Percentiles rank a stretch among this genome's conserved stretches.
phyloP scores from a whole-genome alignment of 2,329 filamentous ascomycete genomes.

The Parafenestella ontariensis region DNA sequence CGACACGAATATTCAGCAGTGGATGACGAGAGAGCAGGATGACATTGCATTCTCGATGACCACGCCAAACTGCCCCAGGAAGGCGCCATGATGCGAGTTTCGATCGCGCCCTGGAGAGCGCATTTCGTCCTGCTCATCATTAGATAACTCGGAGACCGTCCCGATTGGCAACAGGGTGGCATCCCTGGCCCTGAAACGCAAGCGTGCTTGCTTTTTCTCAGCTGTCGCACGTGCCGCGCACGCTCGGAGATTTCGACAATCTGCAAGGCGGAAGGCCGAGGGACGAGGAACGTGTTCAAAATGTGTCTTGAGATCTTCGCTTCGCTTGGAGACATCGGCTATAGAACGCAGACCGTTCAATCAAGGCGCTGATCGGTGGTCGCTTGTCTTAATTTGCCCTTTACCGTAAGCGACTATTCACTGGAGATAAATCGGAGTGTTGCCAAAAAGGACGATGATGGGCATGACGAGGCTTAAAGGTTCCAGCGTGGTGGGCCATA shows the following conservation, averaged over 20 bases:
- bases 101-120: not conserved
- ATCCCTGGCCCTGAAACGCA: constrained; percentile 21
- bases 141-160: constrained; percentile 7
- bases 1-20: not conserved
- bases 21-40: constrained; percentile 5
- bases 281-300: constrained; percentile 1
- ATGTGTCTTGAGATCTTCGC: constrained; percentile 1
- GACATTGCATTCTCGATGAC: not conserved
- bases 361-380: not conserved
- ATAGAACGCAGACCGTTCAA: not conserved
- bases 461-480: constrained; percentile 23
- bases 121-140: constrained; percentile 5
- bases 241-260: constrained; percentile 20
- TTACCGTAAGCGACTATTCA: not conserved
- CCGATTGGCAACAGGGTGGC: constrained; percentile 5
- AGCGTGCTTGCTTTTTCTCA: constrained; percentile 13
- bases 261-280: constrained; percentile 15
- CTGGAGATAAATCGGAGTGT: constrained; percentile 13
- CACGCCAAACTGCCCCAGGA: constrained; percentile 1
- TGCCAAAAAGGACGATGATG: constrained; percentile 19
- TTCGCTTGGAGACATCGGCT: constrained; percentile 2
- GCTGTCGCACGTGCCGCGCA: constrained; percentile 22
- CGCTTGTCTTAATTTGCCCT: not conserved
- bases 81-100: constrained; percentile 7
- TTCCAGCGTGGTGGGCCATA: constrained; percentile 31